Base-by-base conservation (phyloP, 2,329 filamentous ascomycete species). In the Neofusicoccum umdonicola region DNA sequence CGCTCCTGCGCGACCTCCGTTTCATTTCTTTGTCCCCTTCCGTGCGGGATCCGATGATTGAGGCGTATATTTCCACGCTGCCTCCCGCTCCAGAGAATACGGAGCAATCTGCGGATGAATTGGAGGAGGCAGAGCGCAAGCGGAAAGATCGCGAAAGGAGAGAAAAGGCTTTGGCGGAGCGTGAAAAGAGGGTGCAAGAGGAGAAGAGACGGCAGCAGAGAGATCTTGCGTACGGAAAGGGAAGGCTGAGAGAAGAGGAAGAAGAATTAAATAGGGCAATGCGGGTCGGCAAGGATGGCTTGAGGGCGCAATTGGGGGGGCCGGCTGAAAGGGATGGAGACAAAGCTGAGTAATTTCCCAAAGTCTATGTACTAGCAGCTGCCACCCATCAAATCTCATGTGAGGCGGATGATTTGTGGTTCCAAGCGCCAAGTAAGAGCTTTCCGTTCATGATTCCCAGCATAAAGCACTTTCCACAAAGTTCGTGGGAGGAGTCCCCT, bases 191-290 rank as follows among this genome's bases (percentile, higher is more conserved):
- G 3, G 87, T 90, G 6, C 84, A 85, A 35, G 86, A 89, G 71
- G 85, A 90, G 73, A 89, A 86, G 76, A 78, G 83, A 69, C 80
- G 79, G 70, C 83, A 89, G 67, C 82, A 85, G 69, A 82, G 84
- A 65, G 85, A 86, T 56, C 74, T 90, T 11, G 84, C 84, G 39
- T 83, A 82, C 50, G 87, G 87, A 19, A 88, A 85, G 70, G 87
- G 86, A 0, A 77, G 83, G 50, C 70, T 92, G 58, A 79, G 86
- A 41, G 88, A 90, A 65, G 88, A 88, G 68, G 89, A 92, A 76
- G 81, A 83, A 67, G 88, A 91, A 71, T 77, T 92, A 63, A 85
- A 90, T 71, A 80, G 82, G 67, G 90, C 90, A 0, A 89, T 91
- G 87, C 84, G 83, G 65, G 83, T 92, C 12, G 84, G 85, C 0